Conservation (phyloP, 1,284 basidiomycete species). For the Heliocybe sulcata region DNA sequence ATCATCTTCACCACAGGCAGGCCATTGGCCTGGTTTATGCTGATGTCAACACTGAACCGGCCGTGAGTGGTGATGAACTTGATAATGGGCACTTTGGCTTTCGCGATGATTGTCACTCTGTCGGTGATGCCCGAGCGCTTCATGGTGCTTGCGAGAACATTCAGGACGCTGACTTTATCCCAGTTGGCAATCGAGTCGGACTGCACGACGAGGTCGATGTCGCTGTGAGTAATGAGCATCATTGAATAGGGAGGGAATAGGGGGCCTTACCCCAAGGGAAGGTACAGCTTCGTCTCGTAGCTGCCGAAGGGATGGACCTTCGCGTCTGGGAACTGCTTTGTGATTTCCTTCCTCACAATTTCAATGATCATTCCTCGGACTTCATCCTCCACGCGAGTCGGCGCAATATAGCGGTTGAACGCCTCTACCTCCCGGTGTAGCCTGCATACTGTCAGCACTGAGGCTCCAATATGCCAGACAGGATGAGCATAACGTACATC, state of each 20-base stretch:
- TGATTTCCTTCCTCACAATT: slow-evolving; percentile 66
- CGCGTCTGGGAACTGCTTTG: slow-evolving; percentile 70
- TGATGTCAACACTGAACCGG: slow-evolving; percentile 84
- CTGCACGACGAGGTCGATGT: slow-evolving; percentile 72
- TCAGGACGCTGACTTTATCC: slow-evolving; percentile 51
- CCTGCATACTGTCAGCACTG: slow-evolving; percentile 43
- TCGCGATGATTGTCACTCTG: slow-evolving; percentile 80
- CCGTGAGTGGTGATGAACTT: slow-evolving; percentile 84
- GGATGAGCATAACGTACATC: too few relatives aligned
- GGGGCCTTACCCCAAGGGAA: slow-evolving; percentile 79
- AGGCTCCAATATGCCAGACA: too few relatives aligned
- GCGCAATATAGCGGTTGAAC: slow-evolving; percentile 85
- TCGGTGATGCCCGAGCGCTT: slow-evolving; percentile 54
- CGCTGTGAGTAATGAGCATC: slow-evolving; percentile 31
- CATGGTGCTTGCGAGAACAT: slow-evolving; percentile 57
- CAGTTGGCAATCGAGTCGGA: slow-evolving; percentile 59
- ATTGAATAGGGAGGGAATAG: not conserved
- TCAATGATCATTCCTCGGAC: slow-evolving; percentile 73
- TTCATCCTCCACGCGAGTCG: slow-evolving; percentile 81
- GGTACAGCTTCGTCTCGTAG: slow-evolving; percentile 91
- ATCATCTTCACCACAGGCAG: slow-evolving; percentile 78
- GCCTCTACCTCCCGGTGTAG: slow-evolving; percentile 81
- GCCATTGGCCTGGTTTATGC: slow-evolving; percentile 85
- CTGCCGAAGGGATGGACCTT: slow-evolving; percentile 86
- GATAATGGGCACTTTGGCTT: slow-evolving; percentile 90